Evolutionary conservation across 768 basidiomycete genomes (phyloP).

Genomic region (Podaxis mareebaensis): DNA sequence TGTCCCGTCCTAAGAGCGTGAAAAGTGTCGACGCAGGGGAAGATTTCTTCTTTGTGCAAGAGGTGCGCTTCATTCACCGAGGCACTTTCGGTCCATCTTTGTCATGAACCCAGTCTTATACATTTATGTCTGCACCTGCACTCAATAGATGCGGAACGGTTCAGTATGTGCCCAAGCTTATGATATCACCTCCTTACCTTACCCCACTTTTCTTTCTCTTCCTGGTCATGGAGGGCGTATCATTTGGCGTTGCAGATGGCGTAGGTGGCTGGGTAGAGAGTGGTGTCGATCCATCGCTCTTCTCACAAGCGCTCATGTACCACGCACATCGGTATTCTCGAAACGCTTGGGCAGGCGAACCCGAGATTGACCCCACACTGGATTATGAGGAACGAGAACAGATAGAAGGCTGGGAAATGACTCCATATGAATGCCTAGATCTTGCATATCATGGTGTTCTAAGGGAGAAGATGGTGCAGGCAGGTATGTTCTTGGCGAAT

Average conservation of each 20-base stretch:
- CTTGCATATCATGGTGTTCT: constrained; percentile 72
- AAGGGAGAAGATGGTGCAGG: constrained; percentile 64
- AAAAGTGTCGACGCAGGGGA: constrained; percentile 43
- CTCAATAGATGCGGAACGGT: constrained; percentile 66
- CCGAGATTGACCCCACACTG: constrained; percentile 77
- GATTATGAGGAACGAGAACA: constrained; percentile 68
- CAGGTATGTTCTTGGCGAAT: constrained; percentile 48
- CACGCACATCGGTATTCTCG: constrained; percentile 74
- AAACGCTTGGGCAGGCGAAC: constrained; percentile 80
- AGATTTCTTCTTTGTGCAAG: constrained; percentile 61
- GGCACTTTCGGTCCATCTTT: neutral
- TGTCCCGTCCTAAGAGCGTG: constrained; percentile 44
- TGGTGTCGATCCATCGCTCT: constrained; percentile 85
- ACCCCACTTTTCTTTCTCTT: constrained; percentile 22
- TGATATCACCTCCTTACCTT: constrained; percentile 18
- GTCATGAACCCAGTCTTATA: neutral
- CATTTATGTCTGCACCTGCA: neutral
- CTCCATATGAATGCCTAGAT: constrained; percentile 69
- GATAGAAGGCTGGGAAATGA: constrained; percentile 77
- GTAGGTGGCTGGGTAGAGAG: constrained; percentile 90
- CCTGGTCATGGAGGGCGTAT: constrained; percentile 57
- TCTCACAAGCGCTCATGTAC: constrained; percentile 91
- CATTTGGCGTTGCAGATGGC: constrained; percentile 88
- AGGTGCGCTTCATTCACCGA: constrained; percentile 44
- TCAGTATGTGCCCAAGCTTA: constrained; percentile 58